Conservation (phyloP, 169 alveolate genomes). For the Cryptosporidium andersoni region DNA sequence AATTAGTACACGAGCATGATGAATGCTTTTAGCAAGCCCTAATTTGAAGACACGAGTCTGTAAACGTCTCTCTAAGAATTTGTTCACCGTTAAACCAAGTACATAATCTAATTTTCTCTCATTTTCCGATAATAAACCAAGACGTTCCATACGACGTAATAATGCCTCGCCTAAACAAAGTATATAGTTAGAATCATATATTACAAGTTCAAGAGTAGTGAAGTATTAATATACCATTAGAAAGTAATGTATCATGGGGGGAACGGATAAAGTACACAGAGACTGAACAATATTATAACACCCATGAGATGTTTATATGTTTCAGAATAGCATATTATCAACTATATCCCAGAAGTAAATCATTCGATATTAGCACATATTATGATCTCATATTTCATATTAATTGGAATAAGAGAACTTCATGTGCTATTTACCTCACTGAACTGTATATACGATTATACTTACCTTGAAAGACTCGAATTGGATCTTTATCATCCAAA, state of each 20-base stretch:
- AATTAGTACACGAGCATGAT: constrained; percentile 98
- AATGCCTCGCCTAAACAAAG: constrained; percentile 91
- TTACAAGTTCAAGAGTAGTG: background rate
- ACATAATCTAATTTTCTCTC: constrained; percentile 98
- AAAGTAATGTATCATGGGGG: constrained; percentile 66
- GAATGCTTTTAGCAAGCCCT: constrained; percentile 96
- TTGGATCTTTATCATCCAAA: constrained; percentile 94
- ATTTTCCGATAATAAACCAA: constrained; percentile 95
- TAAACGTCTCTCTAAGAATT: constrained; percentile 98
- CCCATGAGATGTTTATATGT: constrained; percentile 20
- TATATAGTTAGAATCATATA: background rate
- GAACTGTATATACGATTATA: background rate
- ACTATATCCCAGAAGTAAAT: constrained; percentile 60
- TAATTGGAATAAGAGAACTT: background rate
- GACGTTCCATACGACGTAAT: constrained; percentile 97
- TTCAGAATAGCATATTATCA: constrained; percentile 22
- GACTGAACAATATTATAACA: constrained; percentile 5
- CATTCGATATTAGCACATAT: background rate
- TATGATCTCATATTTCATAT: background rate
- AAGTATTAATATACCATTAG: background rate
- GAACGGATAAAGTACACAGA: constrained; percentile 64
- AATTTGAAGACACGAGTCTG: constrained; percentile 96
- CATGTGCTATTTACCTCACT: too few species aligned
- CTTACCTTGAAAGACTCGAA: constrained; percentile 94
- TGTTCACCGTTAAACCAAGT: constrained; percentile 95